Evolutionary conservation across 2,329 filamentous ascomycete species (phyloP), one percentile per base, ranked within the genome.

Genomic region (Trichoderma sp.): DNA sequence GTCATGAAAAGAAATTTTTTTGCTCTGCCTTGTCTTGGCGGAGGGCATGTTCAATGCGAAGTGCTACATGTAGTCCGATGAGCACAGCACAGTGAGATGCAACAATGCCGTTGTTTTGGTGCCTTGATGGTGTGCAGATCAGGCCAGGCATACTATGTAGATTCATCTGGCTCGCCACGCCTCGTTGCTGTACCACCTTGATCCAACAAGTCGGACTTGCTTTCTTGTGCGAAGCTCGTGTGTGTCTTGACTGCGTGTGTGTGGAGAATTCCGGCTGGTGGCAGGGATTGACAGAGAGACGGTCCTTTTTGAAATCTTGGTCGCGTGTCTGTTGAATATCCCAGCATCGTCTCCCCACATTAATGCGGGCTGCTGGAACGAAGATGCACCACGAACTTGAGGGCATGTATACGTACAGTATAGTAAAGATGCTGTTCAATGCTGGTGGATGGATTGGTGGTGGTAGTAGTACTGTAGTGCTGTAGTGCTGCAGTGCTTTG

Each of bases 261-360:
- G 63, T 65, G 63, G 63, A 65, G 63, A 13, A 56, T 5, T 5
- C 19, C 35, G 29, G 17, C 10, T 42, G 39, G 13, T 19, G 29
- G 27, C 63, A 27, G n/a, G 45, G 59, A 52, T 63, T 63, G 45
- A 45, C 32, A 52, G 42, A 48, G 52, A 56, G 25, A 35, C 63
- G 63, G 63, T 57, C 52, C 52, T 37, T 56, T 32, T 57, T 48
- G 50, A 57, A 37, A 52, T 63, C 35, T 29, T 57, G 52, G 63
- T 65, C 63, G 63, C 63, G 63, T 57, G 63, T 65, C 37, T 42
- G 34, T 12, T 34, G 52, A 48, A 57, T 48, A 57, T 57, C 63
- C 52, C 29, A 64, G 60, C 45, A n/a, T 56, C 15, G 27, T 27
- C 50, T 8, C 58, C 61, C 61, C 48, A 64, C 61, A 64, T n/a